Evolutionary conservation across 2,329 filamentous ascomycete species (phyloP).

Genomic region (Whalleya microplaca): DNA sequence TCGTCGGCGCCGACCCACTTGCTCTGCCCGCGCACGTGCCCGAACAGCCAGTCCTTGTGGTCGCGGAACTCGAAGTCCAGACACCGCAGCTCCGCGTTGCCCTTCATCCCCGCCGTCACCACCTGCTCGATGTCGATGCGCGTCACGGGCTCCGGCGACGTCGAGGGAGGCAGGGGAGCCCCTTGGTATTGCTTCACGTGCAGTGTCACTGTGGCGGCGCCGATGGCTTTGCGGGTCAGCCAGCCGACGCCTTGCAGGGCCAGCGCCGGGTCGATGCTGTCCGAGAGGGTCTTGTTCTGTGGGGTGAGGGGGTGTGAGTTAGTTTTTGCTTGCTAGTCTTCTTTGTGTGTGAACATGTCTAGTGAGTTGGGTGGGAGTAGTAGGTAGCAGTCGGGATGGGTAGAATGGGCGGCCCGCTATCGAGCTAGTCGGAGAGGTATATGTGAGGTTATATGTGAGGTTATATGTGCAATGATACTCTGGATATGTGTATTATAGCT

Average conservation of each 20-base stretch:
- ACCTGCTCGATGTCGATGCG: constrained; percentile 76
- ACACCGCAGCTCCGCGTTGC: constrained; percentile 61
- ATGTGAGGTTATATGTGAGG: neutral
- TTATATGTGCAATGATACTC: no score
- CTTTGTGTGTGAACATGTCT: no score
- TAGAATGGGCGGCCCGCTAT: no score
- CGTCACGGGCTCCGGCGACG: constrained; percentile 43
- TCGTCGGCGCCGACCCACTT: constrained; percentile 55
- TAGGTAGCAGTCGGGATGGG: no score
- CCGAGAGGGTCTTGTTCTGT: constrained; percentile 80
- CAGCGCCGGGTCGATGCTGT: constrained; percentile 70
- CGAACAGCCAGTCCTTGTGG: constrained; percentile 82
- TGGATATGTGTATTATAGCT: neutral
- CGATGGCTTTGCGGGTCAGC: constrained; percentile 73
- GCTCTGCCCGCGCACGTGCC: constrained; percentile 65
- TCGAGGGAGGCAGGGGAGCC: constrained; percentile 45
- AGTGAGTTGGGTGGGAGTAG: no score
- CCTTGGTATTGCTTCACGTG: constrained; percentile 59
- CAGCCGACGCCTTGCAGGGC: constrained; percentile 73
- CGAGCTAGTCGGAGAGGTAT: neutral
- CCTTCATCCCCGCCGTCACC: constrained; percentile 70
- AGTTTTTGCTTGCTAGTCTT: no score
- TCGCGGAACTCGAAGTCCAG: constrained; percentile 58
- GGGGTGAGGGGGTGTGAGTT: constrained; percentile 5
- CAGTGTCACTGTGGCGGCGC: constrained; percentile 70